Base-by-base conservation (phyloP, 768 basidiomycete genomes). In the Suillus alpinus region DNA sequence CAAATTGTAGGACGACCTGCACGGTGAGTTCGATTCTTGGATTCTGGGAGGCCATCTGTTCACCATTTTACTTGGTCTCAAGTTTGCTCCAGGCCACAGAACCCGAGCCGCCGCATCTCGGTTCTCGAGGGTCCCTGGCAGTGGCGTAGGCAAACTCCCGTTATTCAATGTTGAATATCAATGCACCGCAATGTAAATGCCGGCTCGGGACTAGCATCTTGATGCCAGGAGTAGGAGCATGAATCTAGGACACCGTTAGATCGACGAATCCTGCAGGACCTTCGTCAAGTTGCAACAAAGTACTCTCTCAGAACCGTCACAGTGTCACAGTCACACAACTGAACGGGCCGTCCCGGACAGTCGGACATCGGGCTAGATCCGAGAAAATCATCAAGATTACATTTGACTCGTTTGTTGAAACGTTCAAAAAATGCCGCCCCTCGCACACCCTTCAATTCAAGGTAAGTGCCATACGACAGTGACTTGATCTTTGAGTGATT, bases 371-470 rank as follows among this genome's bases (percentile, higher is more conserved):
- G 43, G 20, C 43, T 44, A 44, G 43, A 44, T 44, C 43, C 43
- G 43, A 44, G 20, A 44, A 44, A 44, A 44, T 20, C 23, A 26
- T 14, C 2, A 44, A 23, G 44, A 46, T 47, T 18, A 20, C 20
- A 12, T 32, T 12, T 26, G 16, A 52, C 49, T 59, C 18, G 16
- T 61, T 62, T 58, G 58, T 59, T 43, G 41, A 55, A 47, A 60
- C 46, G 47, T 14, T 6, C 18, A 13, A 23, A 59, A 80, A 26
- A 86, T 86, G 85, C 76, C 83, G n/a, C 77, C 79, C 34, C 78
- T 86, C 64, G 73, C 80, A 55, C 85, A 87, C 65, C 81, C 83
- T 63, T 75, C 81, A n/a, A 80, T 86, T 63, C 75, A 77, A 67
- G 85, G 85, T 81, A 64, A 7, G 69, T 66, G 53, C 12, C 16